Percentiles rank a stretch among this genome's conserved stretches.
Conservation (phyloP, 352 stramenopile genomes). For the Poterioochromonas sp. region DNA sequence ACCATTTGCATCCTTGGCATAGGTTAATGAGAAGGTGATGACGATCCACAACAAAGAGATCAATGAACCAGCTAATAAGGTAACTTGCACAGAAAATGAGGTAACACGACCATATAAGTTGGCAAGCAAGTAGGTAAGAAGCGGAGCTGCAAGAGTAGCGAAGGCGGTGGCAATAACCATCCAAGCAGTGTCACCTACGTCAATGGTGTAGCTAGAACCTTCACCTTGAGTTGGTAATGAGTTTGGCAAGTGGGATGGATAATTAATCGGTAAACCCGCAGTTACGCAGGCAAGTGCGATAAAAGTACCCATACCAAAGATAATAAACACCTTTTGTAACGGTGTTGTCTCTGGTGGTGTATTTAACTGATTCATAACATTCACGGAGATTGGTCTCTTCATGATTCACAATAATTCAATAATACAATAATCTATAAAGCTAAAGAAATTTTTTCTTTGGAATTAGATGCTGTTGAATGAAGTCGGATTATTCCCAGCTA, state of each 20-base stretch:
- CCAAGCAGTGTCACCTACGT: conserved; percentile 14
- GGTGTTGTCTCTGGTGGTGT: background rate
- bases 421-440: too few relatives aligned
- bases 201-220: background rate
- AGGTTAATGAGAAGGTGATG: background rate
- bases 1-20: background rate
- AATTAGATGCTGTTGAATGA: too few relatives aligned
- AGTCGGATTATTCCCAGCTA: too few relatives aligned
- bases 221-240: background rate
- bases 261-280: background rate
- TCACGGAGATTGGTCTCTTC: background rate
- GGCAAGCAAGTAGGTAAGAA: background rate
- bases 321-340: background rate
- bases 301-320: background rate
- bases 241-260: background rate
- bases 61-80: background rate
- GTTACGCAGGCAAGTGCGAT: background rate
- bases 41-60: background rate
- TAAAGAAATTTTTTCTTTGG: too few relatives aligned
- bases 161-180: conserved; percentile 5
- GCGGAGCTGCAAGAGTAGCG: background rate
- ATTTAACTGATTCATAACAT: background rate
- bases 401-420: too few relatives aligned
- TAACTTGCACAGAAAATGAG: background rate
- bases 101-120: background rate